These are phyloP conservation scores for Alternaria burnsii DNA, from an alignment of 2,329 filamentous ascomycete genomes.

Conservation along the genomic window DNA sequence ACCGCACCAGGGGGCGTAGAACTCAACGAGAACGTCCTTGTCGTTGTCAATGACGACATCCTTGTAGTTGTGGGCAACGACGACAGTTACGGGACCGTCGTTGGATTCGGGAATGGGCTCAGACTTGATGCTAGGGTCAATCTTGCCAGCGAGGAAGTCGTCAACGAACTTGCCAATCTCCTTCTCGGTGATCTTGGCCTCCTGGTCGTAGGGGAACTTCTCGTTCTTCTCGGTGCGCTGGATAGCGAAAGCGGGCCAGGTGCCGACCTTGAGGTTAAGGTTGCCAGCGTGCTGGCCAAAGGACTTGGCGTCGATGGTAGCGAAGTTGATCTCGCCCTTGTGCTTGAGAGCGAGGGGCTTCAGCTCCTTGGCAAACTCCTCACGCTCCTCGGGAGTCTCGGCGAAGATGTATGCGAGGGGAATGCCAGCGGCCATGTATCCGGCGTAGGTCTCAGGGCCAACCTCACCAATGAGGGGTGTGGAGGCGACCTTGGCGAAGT, in stretches of 20 bases:
- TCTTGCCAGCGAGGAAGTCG: slow-evolving; percentile 83
- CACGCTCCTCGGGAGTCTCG: slow-evolving; percentile 88
- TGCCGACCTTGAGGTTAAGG: slow-evolving; percentile 94
- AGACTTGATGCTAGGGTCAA: slow-evolving; percentile 97
- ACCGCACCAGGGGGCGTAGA: slow-evolving; percentile 89
- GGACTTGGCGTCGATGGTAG: slow-evolving; percentile 92
- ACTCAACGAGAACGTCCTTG: slow-evolving; percentile 98
- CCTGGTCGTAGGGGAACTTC: slow-evolving; percentile 94
- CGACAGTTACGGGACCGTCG: slow-evolving; percentile 83
- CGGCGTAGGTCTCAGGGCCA: slow-evolving; percentile 93
- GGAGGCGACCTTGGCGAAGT: slow-evolving; percentile 83
- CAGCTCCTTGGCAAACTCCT: slow-evolving; percentile 76
- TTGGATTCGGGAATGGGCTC: slow-evolving; percentile 95
- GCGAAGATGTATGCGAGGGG: slow-evolving; percentile 98
- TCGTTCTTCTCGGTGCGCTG: slow-evolving; percentile 94
- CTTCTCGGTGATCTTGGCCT: slow-evolving; percentile 77
- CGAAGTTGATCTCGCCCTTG: slow-evolving; percentile 96
- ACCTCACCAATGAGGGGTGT: slow-evolving; percentile 95
- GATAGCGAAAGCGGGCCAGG: slow-evolving; percentile 97
- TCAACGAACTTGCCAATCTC: slow-evolving; percentile 84
- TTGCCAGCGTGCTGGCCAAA: slow-evolving; percentile 96
- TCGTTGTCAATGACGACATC: slow-evolving; percentile 88
- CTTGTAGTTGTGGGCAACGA: slow-evolving; percentile 95
- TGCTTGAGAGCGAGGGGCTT: slow-evolving; percentile 89
- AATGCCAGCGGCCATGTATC: slow-evolving; percentile 91